Evolutionary conservation across 2,329 filamentous ascomycete species (phyloP).

Genomic region (Emergomyces africanus): DNA sequence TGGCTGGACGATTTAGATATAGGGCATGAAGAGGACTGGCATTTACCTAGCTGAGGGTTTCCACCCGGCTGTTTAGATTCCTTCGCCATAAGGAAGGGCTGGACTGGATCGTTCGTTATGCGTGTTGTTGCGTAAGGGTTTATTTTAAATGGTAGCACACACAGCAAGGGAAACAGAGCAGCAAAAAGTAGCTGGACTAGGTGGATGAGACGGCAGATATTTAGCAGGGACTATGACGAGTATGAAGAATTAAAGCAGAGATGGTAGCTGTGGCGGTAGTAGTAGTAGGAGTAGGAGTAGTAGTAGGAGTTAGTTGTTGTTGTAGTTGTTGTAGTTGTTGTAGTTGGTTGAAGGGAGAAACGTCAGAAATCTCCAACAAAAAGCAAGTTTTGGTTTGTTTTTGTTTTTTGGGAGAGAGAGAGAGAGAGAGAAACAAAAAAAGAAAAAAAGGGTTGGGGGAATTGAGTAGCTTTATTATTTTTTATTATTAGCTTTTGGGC

Average conservation of each 20-base stretch:
- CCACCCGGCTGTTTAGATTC: not conserved
- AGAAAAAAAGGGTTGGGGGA: too few relatives aligned
- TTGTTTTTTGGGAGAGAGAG: not conserved
- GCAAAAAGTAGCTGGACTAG: not conserved
- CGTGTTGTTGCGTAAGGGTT: not conserved
- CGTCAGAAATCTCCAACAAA: not conserved
- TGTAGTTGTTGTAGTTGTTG: too few relatives aligned
- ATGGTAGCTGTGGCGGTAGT: too few relatives aligned
- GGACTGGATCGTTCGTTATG: not conserved
- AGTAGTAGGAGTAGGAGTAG: too few relatives aligned
- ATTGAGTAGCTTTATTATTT: too few relatives aligned
- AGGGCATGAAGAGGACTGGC: not conserved
- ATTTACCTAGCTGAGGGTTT: slow-evolving; percentile 2
- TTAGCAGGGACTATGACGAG: not conserved
- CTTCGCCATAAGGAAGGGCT: not conserved
- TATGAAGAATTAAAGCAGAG: not conserved
- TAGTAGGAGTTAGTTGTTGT: too few relatives aligned
- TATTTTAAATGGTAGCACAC: too few relatives aligned
- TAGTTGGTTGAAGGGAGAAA: not conserved
- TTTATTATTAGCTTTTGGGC: too few relatives aligned
- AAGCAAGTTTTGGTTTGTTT: not conserved
- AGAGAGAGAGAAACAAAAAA: too few relatives aligned
- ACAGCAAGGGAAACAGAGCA: not conserved
- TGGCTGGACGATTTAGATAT: not conserved
- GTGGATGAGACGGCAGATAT: not conserved